A percentile compares a stretch with the other conserved stretches of the same genome.
These are phyloP conservation scores for Xylaria sp. DNA, from an alignment of 2,329 filamentous ascomycete genomes.

Conservation along the genomic window DNA sequence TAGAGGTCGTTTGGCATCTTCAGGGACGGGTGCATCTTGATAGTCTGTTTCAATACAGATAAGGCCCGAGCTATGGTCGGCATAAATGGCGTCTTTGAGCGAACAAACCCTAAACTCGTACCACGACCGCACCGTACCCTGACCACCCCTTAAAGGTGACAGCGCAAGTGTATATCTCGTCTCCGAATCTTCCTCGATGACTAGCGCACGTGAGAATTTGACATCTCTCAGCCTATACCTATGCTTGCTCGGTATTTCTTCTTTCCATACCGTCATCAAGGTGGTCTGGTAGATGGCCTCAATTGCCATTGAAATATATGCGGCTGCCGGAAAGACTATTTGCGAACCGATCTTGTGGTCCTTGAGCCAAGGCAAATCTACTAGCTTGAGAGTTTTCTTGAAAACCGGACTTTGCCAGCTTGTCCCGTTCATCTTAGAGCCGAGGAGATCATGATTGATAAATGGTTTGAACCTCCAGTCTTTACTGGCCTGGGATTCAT, in stretches of 20 bases:
- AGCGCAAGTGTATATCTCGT: conserved; percentile 27
- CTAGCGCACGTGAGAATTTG: conserved; percentile 17
- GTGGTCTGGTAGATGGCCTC: conserved; percentile 47
- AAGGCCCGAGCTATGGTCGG: conserved; percentile 10
- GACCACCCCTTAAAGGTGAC: conserved; percentile 6
- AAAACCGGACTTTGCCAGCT: conserved; percentile 36
- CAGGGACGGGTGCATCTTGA: neutral
- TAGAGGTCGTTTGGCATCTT: conserved; percentile 4
- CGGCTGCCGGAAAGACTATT: conserved; percentile 55
- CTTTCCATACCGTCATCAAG: conserved; percentile 8
- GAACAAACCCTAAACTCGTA: conserved; percentile 43
- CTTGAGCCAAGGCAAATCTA: conserved; percentile 53
- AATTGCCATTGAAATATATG: conserved; percentile 49
- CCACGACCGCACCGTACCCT: conserved; percentile 37
- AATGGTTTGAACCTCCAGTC: conserved; percentile 40
- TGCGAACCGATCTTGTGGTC: conserved; percentile 59
- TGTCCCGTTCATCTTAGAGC: conserved; percentile 36
- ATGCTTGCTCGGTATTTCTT: conserved; percentile 29
- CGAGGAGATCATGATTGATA: conserved; percentile 40
- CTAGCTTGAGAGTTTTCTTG: conserved; percentile 27
- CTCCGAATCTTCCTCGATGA: conserved; percentile 37
- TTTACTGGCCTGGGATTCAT: conserved; percentile 39
- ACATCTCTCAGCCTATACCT: conserved; percentile 42
- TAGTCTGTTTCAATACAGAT: conserved; percentile 29
- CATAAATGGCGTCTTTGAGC: neutral